Conservation (phyloP, 306 rosid species). For the Acacia acuminata region DNA sequence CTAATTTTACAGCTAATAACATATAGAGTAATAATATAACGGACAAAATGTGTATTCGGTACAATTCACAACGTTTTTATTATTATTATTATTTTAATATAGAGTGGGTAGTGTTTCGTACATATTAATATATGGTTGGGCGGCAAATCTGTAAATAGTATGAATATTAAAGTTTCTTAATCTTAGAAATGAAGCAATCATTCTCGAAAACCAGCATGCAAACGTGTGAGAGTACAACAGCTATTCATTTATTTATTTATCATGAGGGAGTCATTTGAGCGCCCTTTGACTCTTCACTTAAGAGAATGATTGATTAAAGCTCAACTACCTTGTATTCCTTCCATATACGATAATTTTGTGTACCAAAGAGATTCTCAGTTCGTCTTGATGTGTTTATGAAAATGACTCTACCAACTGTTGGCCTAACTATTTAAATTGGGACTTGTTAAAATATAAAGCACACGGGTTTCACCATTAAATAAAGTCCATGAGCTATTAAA, state of each 20-base stretch:
- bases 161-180: conserved; percentile 21
- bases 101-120: background rate
- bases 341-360: background rate
- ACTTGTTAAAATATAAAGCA: background rate
- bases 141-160: conserved; percentile 7
- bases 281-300: background rate
- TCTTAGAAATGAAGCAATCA: conserved; percentile 33
- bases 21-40: background rate
- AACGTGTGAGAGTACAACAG: background rate
- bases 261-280: background rate
- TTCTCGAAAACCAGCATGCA: conserved; percentile 5
- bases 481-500: background rate
- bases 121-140: background rate
- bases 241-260: background rate
- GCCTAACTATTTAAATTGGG: background rate
- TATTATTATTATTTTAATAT: background rate
- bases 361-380: background rate
- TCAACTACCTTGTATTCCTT: background rate
- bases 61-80: background rate
- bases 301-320: background rate
- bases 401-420: background rate
- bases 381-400: background rate
- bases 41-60: background rate
- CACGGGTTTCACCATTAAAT: background rate
- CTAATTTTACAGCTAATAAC: background rate